Evolutionary conservation across 345 rosid species (phyloP).

Genomic region (Cardamine resedifolia): DNA sequence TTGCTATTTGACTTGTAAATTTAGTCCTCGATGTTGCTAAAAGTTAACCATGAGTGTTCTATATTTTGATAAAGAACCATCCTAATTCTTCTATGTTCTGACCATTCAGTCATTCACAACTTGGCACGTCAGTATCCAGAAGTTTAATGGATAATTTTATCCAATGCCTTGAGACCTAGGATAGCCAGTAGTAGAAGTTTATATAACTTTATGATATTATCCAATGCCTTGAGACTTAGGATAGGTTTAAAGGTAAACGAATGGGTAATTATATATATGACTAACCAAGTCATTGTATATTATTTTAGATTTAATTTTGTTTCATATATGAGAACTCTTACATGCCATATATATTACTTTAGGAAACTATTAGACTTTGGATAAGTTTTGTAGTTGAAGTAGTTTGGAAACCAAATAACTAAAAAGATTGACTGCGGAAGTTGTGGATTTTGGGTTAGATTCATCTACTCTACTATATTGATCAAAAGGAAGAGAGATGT

Average conservation of each 20-base stretch:
- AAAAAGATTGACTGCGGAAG: neutral
- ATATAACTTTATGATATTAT: neutral
- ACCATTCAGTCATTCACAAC: constrained; percentile 2
- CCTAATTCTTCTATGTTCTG: constrained; percentile 4
- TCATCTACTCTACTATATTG: neutral
- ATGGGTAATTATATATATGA: neutral
- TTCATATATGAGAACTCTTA: neutral
- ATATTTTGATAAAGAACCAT: constrained; percentile 7
- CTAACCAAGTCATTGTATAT: neutral
- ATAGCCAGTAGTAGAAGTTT: neutral
- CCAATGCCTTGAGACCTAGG: constrained; percentile 7
- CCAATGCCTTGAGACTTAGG: constrained; percentile 22
- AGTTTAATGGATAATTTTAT: constrained; percentile 2
- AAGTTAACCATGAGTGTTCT: constrained; percentile 10
- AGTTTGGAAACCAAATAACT: neutral
- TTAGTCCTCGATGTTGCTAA: constrained; percentile 3
- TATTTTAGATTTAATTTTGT: neutral
- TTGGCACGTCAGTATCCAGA: constrained; percentile 11
- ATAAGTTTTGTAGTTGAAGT: neutral
- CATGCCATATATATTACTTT: neutral
- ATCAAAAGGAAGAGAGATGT: neutral
- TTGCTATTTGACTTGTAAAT: constrained; percentile 2
- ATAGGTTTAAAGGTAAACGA: neutral
- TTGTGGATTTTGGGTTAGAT: neutral
- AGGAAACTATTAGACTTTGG: neutral